Conservation (phyloP, 768 basidiomycete species). For the Symmetrospora coprosmae region DNA sequence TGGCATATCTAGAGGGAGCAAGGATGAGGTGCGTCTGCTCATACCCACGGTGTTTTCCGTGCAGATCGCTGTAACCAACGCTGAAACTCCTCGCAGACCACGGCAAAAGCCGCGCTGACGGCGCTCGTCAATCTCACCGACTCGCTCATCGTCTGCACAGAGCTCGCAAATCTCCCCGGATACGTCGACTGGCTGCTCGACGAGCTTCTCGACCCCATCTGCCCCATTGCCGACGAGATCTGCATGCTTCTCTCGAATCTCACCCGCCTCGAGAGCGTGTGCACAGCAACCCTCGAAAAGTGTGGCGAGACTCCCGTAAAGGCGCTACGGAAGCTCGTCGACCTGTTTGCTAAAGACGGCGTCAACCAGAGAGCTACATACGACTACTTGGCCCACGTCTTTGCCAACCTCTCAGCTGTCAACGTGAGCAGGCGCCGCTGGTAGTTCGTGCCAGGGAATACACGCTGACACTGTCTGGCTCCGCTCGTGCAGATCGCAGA, state of each 20-base stretch:
- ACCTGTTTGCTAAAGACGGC: constrained; percentile 10
- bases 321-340: constrained; percentile 12
- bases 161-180: not conserved
- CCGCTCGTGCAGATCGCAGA: not conserved
- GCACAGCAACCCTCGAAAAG: not conserved
- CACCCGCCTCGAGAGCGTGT: constrained; percentile 16
- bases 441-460: too few species aligned
- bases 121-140: constrained; percentile 22
- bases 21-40: not conserved
- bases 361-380: constrained; percentile 18
- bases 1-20: not conserved
- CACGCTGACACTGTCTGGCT: not conserved
- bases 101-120: constrained; percentile 8
- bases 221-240: constrained; percentile 9
- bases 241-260: constrained; percentile 27
- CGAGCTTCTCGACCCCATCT: not conserved
- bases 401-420: constrained; percentile 21
- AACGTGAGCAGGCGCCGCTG: not conserved
- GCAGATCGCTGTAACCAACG: too few species aligned
- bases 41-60: not conserved
- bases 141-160: not conserved
- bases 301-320: not conserved
- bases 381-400: constrained; percentile 19
- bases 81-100: not conserved
- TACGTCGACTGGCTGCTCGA: constrained; percentile 3